Conservation (phyloP, 140 eudicot species). For the Bidens hawaiensis region DNA sequence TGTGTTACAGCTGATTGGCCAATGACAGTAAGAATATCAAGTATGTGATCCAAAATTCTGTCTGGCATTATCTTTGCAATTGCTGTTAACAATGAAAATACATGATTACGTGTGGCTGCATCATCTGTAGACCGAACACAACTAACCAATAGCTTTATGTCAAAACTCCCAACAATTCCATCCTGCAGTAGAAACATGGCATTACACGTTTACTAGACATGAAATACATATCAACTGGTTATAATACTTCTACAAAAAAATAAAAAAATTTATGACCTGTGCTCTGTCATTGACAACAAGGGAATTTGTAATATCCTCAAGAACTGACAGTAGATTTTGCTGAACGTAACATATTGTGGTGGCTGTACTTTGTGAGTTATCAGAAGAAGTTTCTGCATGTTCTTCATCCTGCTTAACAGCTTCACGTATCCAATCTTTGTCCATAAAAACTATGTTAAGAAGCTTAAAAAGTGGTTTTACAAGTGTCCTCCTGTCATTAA, state of each 20-base stretch:
- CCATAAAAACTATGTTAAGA: conserved; percentile 38
- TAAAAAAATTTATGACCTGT: conserved; percentile 30
- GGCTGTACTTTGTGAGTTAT: conserved; percentile 22
- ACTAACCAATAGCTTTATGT: conserved; percentile 56
- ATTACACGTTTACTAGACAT: not conserved
- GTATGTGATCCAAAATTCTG: conserved; percentile 55
- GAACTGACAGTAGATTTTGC: conserved; percentile 63
- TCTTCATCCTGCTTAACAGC: conserved; percentile 34
- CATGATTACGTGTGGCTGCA: conserved; percentile 64
- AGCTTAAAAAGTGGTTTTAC: conserved; percentile 62
- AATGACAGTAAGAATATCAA: conserved; percentile 60
- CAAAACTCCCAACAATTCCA: conserved; percentile 31
- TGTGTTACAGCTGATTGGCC: conserved; percentile 73
- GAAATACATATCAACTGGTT: not conserved
- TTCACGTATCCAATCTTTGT: conserved; percentile 42
- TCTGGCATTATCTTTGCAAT: conserved; percentile 66
- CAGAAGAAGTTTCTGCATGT: conserved; percentile 35
- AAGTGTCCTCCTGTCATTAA: conserved; percentile 38
- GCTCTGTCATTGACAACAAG: conserved; percentile 11
- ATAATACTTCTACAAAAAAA: not conserved
- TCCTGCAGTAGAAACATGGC: conserved; percentile 42
- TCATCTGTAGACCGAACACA: conserved; percentile 75
- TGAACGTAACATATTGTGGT: conserved; percentile 41
- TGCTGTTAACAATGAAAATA: conserved; percentile 63
- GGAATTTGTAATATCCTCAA: conserved; percentile 71